Conservation (phyloP, 2,329 filamentous ascomycete species). For the Sporothrix variecibatus region DNA sequence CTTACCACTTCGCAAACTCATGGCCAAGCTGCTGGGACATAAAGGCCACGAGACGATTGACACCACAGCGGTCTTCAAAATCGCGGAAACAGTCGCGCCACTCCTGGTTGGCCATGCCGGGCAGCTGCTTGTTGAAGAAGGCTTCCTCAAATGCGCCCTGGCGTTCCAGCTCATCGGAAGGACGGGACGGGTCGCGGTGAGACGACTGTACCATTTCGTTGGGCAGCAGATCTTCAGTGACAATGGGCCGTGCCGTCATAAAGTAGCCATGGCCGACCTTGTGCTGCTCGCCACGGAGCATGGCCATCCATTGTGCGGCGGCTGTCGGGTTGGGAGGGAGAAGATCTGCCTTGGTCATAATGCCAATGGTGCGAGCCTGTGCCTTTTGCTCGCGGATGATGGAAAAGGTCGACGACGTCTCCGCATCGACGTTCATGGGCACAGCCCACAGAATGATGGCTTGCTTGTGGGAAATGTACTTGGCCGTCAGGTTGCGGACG, state of each 20-base stretch:
- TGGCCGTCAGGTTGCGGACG: slow-evolving; percentile 67
- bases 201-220: slow-evolving; percentile 19
- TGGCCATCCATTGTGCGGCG: slow-evolving; percentile 58
- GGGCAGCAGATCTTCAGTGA: slow-evolving; percentile 18
- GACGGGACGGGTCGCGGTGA: slow-evolving; percentile 15
- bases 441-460: slow-evolving; percentile 77
- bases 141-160: slow-evolving; percentile 54
- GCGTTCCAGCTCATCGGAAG: slow-evolving; percentile 53
- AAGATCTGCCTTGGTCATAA: slow-evolving; percentile 84
- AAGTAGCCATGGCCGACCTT: slow-evolving; percentile 74
- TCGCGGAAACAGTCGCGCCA: slow-evolving; percentile 54
- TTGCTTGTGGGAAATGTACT: slow-evolving; percentile 69
- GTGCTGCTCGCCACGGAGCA: slow-evolving; percentile 65
- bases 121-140: slow-evolving; percentile 47
- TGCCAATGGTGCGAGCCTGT: slow-evolving; percentile 64
- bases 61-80: slow-evolving; percentile 54
- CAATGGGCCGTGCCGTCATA: slow-evolving; percentile 66
- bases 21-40: slow-evolving; percentile 56
- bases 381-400: slow-evolving; percentile 62
- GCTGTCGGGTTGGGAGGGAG: slow-evolving; percentile 55
- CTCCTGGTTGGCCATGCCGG: slow-evolving; percentile 37
- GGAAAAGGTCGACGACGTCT: slow-evolving; percentile 70
- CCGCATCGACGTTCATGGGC: slow-evolving; percentile 75
- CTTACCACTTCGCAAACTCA: slow-evolving; percentile 55
- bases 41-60: slow-evolving; percentile 54